phyloP scores from a whole-genome alignment of 164 flowering plant species.

The Taxillus chinensis region DNA sequence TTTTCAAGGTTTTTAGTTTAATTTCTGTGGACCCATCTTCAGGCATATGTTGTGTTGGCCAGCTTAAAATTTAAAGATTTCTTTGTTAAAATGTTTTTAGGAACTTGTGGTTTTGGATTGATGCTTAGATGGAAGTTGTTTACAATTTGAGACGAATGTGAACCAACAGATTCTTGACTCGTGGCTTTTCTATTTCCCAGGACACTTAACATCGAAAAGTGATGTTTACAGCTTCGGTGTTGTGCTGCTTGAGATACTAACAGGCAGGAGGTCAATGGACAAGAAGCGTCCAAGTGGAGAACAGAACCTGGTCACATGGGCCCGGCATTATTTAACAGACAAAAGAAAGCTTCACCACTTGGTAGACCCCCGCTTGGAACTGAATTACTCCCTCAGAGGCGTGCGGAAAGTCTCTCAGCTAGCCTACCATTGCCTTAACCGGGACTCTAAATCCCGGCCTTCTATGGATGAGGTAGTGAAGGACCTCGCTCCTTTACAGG shows the following conservation, averaged over 20 bases:
- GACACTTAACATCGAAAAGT: conserved; percentile 90
- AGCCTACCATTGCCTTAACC: conserved; percentile 65
- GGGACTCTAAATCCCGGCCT: conserved; percentile 80
- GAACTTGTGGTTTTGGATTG: no score
- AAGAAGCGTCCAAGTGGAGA: conserved; percentile 81
- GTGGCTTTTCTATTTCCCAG: conserved; percentile 25
- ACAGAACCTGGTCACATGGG: conserved; percentile 89
- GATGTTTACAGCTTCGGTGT: conserved; percentile 95
- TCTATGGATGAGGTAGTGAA: conserved; percentile 81
- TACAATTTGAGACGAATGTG: background rate
- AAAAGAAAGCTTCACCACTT: conserved; percentile 63
- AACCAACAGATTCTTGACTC: background rate
- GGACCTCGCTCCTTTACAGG: conserved; percentile 60
- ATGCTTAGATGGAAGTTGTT: no score
- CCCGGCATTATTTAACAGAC: conserved; percentile 61
- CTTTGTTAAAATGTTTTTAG: no score
- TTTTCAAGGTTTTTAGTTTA: no score
- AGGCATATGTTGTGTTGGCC: no score
- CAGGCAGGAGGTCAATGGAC: conserved; percentile 95
- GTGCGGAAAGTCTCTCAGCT: conserved; percentile 75
- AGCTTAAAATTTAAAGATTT: no score
- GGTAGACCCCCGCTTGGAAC: conserved; percentile 82
- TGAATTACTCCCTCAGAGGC: conserved; percentile 74
- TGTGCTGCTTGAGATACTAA: conserved; percentile 82
- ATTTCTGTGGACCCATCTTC: no score